phyloP scores from a whole-genome alignment of 805 yeast genomes.

The Kuraishia cidri region DNA sequence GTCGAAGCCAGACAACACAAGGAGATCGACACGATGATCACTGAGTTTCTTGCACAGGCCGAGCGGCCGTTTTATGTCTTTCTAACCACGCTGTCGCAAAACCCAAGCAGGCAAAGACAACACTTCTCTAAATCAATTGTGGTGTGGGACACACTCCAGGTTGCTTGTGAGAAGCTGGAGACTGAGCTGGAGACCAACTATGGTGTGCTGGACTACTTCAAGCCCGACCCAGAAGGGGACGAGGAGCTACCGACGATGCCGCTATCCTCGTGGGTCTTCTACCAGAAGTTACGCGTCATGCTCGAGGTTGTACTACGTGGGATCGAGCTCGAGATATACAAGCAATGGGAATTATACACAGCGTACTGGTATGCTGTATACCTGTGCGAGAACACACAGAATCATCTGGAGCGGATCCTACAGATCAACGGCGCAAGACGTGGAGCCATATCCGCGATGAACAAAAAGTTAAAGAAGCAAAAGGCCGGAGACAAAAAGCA shows the following conservation, averaged over 20 bases:
- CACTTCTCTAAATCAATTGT: conserved; percentile 46
- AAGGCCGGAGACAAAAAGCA: conserved; percentile 44
- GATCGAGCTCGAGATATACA: conserved; percentile 66
- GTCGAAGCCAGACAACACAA: conserved; percentile 1
- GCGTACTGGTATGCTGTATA: conserved; percentile 63
- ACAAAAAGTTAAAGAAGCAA: conserved; percentile 32
- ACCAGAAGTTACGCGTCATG: conserved; percentile 63
- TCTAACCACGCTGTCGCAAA: conserved; percentile 42
- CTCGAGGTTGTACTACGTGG: conserved; percentile 63
- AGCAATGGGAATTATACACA: conserved; percentile 56
- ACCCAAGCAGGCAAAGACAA: conserved; percentile 80
- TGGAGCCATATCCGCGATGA: conserved; percentile 20
- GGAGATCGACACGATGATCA: conserved; percentile 8
- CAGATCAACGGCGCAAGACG: conserved; percentile 25
- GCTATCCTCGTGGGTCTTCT: conserved; percentile 61
- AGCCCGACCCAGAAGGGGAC: conserved; percentile 26
- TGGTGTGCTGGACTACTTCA: conserved; percentile 19
- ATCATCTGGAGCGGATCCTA: conserved; percentile 34
- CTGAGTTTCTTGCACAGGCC: conserved; percentile 32
- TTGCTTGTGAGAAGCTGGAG: conserved; percentile 61
- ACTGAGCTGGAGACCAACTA: conserved; percentile 23
- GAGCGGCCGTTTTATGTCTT: conserved; percentile 35
- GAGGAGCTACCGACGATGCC: conserved; percentile 39
- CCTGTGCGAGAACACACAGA: conserved; percentile 27
- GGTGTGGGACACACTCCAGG: conserved; percentile 77